Evolutionary conservation across 73 alveolate species (phyloP), one percentile per base, ranked within the genome.

Genomic region (Breviolum minutum): DNA sequence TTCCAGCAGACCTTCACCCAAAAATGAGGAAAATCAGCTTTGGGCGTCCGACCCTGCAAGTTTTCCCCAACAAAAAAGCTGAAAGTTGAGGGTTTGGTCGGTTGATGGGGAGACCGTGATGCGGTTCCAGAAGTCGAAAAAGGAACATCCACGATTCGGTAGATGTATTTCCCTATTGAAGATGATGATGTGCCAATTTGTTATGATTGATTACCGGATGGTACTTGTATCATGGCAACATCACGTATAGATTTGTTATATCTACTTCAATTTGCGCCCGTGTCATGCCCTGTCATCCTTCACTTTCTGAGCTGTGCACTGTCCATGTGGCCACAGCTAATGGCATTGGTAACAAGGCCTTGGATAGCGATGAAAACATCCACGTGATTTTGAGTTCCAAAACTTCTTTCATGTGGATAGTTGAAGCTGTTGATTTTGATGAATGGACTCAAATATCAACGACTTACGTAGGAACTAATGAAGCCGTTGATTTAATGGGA

Each of bases 321-420:
- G 98, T 92, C 98, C 98, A 92, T 16, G 98, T 92, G 64, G 98
- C 98, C 27, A 92, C 19, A 7, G 98, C 98, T 68, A 92, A 64
- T 11, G 98, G 98, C 66, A 92, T 76, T 0, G 98, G 98, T 90
- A 92, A 30, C 68, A 92, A 68, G 48, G 98, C 98, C 98, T 92
- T 66, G 69, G 68, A 24, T 16, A n/a, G 86, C 48, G 6, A 17
- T 13, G 54, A 40, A 40, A 0, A 40, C 0, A 40, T 40, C 54
- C 54, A 40, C 54, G 54, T 40, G 54, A 40, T 40, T 40, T 40
- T 40, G 54, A 40, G 54, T 40, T 40, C 54, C 5, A 40, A 40
- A 40, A 40, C n/a, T n/a, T n/a, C 54, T 40, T 40, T 40, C n/a
- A n/a, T n/a, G n/a, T n/a, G n/a, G n/a, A n/a, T n/a, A n/a, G n/a